Conservation (phyloP, 805 yeast species). For the Nakazawaea wyomingensis region DNA sequence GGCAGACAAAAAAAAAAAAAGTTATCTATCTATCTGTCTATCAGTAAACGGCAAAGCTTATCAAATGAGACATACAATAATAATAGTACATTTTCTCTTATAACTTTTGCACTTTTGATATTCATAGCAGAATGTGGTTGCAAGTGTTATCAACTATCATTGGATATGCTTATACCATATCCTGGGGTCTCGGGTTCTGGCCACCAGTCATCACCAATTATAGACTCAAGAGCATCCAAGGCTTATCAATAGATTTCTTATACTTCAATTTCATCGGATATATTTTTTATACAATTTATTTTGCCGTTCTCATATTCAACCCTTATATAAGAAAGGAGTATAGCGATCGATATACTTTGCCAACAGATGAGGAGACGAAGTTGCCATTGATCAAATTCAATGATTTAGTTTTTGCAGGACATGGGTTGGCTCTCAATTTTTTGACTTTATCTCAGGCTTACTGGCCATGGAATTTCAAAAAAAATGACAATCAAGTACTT, state of each 20-base stretch:
- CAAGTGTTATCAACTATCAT: constrained; percentile 16
- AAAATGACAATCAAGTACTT: constrained; percentile 25
- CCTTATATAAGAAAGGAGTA: constrained; percentile 24
- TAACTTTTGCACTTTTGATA: too few species aligned
- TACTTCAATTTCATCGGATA: constrained; percentile 30
- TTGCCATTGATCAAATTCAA: constrained; percentile 26
- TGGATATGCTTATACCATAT: constrained; percentile 27
- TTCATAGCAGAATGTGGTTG: constrained; percentile 4
- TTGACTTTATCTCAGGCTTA: constrained; percentile 27
- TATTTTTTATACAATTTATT: constrained; percentile 25
- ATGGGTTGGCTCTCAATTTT: constrained; percentile 23
- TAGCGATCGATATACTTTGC: constrained; percentile 19
- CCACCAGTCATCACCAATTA: constrained; percentile 28
- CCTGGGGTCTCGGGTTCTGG: constrained; percentile 28
- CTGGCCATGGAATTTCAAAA: constrained; percentile 26
- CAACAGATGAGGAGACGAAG: constrained; percentile 10
- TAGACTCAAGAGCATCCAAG: constrained; percentile 27
- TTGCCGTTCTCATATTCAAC: constrained; percentile 20
- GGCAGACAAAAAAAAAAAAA: too few species aligned
- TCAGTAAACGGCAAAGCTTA: too few species aligned
- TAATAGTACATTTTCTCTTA: too few species aligned
- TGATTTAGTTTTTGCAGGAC: constrained; percentile 27
- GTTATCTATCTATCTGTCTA: neutral
- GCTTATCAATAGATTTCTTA: constrained; percentile 29
- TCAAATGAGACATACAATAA: too few species aligned